Evolutionary conservation across 2,329 filamentous ascomycete species (phyloP).

Genomic region (Fusarium agapanthi): DNA sequence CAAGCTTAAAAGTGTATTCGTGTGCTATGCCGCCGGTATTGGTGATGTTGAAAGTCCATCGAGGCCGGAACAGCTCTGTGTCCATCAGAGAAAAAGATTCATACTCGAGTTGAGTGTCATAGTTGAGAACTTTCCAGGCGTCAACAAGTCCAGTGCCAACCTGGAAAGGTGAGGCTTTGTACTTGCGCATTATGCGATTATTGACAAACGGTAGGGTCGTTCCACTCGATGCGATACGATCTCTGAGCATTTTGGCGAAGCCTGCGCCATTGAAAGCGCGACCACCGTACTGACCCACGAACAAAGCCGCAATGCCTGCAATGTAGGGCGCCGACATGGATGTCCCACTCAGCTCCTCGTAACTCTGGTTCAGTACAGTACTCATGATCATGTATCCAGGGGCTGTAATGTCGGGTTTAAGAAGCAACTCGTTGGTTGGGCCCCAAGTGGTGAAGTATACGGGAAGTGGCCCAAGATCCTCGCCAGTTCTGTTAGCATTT

Average conservation of each 20-base stretch:
- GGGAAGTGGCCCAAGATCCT: conserved; percentile 46
- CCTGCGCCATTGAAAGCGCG: conserved; percentile 49
- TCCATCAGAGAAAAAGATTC: conserved; percentile 60
- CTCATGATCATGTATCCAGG: conserved; percentile 61
- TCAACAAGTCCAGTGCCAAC: conserved; percentile 59
- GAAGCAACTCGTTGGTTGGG: conserved; percentile 58
- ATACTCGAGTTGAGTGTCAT: conserved; percentile 49
- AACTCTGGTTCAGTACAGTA: conserved; percentile 55
- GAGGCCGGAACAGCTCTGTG: conserved; percentile 52
- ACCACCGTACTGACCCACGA: conserved; percentile 54
- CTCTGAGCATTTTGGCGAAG: conserved; percentile 45
- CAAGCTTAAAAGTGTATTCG: conserved; percentile 52
- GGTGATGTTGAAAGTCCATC: conserved; percentile 51
- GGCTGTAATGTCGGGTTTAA: conserved; percentile 61
- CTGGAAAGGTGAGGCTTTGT: conserved; percentile 49
- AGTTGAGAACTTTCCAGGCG: conserved; percentile 55
- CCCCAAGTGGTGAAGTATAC: conserved; percentile 61
- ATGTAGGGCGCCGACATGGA: conserved; percentile 66
- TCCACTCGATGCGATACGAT: conserved; percentile 49
- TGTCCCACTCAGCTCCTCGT: conserved; percentile 60
- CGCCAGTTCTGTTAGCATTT: conserved; percentile 42
- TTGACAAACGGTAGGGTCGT: conserved; percentile 45
- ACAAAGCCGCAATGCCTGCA: conserved; percentile 60
- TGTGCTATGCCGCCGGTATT: conserved; percentile 53
- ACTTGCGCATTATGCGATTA: conserved; percentile 30